Percentiles rank a stretch among this genome's conserved stretches.
Evolutionary conservation across 2,329 filamentous ascomycete genomes (phyloP).

Genomic region (Berkeleyomyces basicola): DNA sequence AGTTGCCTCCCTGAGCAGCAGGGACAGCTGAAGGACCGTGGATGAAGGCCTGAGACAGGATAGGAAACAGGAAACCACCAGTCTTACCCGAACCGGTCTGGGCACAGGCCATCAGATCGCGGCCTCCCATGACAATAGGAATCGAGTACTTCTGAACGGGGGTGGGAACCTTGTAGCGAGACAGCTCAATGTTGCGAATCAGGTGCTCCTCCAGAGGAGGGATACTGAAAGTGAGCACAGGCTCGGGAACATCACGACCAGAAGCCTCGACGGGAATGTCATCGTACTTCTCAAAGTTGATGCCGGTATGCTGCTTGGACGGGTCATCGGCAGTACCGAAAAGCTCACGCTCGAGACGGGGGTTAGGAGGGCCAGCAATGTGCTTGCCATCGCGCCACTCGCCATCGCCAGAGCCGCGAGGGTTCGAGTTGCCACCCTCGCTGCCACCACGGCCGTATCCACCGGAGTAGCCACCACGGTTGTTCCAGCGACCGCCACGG

Average conservation of each 20-base stretch:
- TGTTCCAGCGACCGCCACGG: conserved; percentile 21
- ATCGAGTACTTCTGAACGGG: conserved; percentile 99
- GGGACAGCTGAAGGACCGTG: conserved; percentile 64
- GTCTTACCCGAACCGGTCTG: conserved; percentile 99
- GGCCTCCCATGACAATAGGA: conserved; percentile 92
- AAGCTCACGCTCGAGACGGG: conserved; percentile 83
- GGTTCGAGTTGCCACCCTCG: conserved; percentile 23
- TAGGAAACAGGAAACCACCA: conserved; percentile 97
- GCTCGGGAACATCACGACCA: conserved; percentile 81
- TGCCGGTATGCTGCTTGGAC: conserved; percentile 88
- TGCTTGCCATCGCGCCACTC: conserved; percentile 97
- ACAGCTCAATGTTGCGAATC: conserved; percentile 79
- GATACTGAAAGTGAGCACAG: conserved; percentile 78
- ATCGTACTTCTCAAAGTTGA: conserved; percentile 99
- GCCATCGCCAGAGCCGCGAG: conserved; percentile 81
- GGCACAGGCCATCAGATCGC: conserved; percentile 98
- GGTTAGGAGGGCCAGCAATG: conserved; percentile 73
- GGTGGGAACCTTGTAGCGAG: conserved; percentile 88
- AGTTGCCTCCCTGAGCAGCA: conserved; percentile 47
- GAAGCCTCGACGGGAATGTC: conserved; percentile 98
- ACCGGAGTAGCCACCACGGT: conserved; percentile 23
- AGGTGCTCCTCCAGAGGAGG: conserved; percentile 92
- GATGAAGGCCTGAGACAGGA: conserved; percentile 91
- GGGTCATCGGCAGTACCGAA: conserved; percentile 86
- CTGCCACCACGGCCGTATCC: conserved; percentile 22